Evolutionary conservation across 805 yeast species (phyloP), one percentile per base, ranked within the genome.

Genomic region (Candida quercuum): DNA sequence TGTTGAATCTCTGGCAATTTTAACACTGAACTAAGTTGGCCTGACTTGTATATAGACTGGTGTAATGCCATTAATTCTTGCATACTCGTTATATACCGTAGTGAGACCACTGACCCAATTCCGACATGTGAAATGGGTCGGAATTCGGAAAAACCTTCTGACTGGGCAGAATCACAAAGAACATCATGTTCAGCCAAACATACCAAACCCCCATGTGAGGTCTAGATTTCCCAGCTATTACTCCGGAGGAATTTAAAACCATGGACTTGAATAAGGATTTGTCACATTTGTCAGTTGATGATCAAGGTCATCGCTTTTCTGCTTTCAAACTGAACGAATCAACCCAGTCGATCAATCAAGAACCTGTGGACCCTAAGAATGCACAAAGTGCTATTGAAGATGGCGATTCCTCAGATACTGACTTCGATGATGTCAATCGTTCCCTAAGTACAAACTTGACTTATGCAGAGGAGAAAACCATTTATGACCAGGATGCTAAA

Each of bases 1-100:
- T 54, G 94, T 86, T 21, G 96, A 86, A 58, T 78, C 89, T 43
- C 81, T 86, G 5, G 89, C 88, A 3, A 86, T 86, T 3, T 60
- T 86, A 42, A 43, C 48, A 30, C 39, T 46, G 21, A 35, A 25
- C 8, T 6, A n/a, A 24, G 22, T 18, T 14, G 13, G 24, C 24
- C 24, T 22, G 24, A 22, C 24, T 22, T 11, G 24, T 11, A 22
- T 11, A n/a, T n/a, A n/a, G n/a, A n/a, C n/a, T n/a, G n/a, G n/a
- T n/a, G n/a, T n/a, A n/a, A n/a, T n/a, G n/a, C n/a, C n/a, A n/a
- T n/a, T n/a, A n/a, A n/a, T n/a, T n/a, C n/a, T n/a, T n/a, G n/a
- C n/a, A n/a, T n/a, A n/a, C n/a, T n/a, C n/a, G n/a, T n/a, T n/a
- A n/a, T n/a, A n/a, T n/a, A n/a, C n/a, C n/a, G n/a, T n/a, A 14